Base-by-base conservation (phyloP, 2,329 filamentous ascomycete species). In the Tolypocladium sp. region DNA sequence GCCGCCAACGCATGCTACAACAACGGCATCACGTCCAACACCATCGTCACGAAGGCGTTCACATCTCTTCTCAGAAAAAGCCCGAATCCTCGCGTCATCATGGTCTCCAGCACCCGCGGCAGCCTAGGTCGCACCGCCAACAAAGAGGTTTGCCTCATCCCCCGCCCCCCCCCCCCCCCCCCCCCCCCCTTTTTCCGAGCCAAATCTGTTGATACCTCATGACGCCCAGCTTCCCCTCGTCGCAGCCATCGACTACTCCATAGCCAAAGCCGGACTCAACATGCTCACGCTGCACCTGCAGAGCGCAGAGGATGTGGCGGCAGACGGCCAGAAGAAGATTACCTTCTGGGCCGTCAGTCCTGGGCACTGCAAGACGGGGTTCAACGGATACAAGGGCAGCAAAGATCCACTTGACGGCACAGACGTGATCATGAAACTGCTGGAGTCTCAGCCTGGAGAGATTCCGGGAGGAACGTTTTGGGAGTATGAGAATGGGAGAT, bases 241-340 rank as follows among this genome's bases (percentile, higher is more conserved):
- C 2, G 37, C 37, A 38, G 10, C 13, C 5, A 38, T 38, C 37
- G 37, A 13, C 37, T 7, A 38, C 37, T 38, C 7, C 37, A 51
- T 66, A 22, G 57, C 58, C 30, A 63, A 67, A 38, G 61, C 63
- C 4, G 64, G 57, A 2, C 58, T 67, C 20, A 66, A 63, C 61
- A 66, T 65, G 64, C 54, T 64, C 55, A 60, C 60, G 25, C 42
- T 66, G 38, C 59, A 64, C 15, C 59, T 60, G 20, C 61, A 63
- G 56, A n/a, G n/a, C n/a, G 42, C n/a, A 20, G 27, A 53, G 13
- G 62, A 67, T 7, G 37, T 40, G 37, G 37, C 37, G 37, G 2
- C 4, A 40, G 22, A 51, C 13, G 55, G 30, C 42, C 51, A 56
- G 30, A 55, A 54, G n/a, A 58, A 37, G 37, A 56, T 66, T 13